These are phyloP conservation scores for Pythium phragmitis DNA, from an alignment of 352 stramenopile species.

Conservation along the genomic window DNA sequence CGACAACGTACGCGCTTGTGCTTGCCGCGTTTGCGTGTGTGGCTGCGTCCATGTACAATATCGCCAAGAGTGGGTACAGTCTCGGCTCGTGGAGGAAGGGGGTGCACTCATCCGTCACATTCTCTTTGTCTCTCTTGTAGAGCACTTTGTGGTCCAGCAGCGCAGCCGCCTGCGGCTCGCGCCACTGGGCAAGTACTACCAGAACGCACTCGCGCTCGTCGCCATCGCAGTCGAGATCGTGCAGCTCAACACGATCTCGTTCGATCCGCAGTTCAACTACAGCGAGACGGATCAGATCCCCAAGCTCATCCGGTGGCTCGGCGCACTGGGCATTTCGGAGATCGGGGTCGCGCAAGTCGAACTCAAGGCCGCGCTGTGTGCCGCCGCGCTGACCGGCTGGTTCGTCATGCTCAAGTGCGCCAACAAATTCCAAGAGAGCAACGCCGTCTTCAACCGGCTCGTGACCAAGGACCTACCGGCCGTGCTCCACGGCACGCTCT, in stretches of 20 bases:
- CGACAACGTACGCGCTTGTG: conserved; percentile 41
- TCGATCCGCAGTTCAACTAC: conserved; percentile 55
- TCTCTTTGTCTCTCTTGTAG: conserved; percentile 24
- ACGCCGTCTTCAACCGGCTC: conserved; percentile 43
- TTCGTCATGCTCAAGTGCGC: conserved; percentile 64
- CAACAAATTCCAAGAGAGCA: conserved; percentile 70
- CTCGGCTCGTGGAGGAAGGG: not conserved
- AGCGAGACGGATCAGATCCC: conserved; percentile 46
- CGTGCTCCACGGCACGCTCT: conserved; percentile 48
- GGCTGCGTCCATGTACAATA: conserved; percentile 37
- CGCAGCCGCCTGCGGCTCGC: conserved; percentile 47
- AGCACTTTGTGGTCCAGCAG: conserved; percentile 54
- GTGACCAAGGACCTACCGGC: conserved; percentile 58
- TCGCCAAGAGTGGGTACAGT: conserved; percentile 35
- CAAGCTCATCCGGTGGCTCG: conserved; percentile 38
- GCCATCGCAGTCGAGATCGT: conserved; percentile 51
- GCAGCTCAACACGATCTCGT: conserved; percentile 61
- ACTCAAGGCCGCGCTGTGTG: conserved; percentile 37
- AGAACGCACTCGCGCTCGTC: conserved; percentile 43
- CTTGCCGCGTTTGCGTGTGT: conserved; percentile 34
- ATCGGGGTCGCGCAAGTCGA: conserved; percentile 41
- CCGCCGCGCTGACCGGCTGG: conserved; percentile 33
- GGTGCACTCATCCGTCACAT: not conserved
- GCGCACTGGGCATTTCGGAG: conserved; percentile 36
- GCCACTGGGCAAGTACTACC: conserved; percentile 47